Evolutionary conservation across 768 basidiomycete genomes (phyloP).

Genomic region (Russula emetica): DNA sequence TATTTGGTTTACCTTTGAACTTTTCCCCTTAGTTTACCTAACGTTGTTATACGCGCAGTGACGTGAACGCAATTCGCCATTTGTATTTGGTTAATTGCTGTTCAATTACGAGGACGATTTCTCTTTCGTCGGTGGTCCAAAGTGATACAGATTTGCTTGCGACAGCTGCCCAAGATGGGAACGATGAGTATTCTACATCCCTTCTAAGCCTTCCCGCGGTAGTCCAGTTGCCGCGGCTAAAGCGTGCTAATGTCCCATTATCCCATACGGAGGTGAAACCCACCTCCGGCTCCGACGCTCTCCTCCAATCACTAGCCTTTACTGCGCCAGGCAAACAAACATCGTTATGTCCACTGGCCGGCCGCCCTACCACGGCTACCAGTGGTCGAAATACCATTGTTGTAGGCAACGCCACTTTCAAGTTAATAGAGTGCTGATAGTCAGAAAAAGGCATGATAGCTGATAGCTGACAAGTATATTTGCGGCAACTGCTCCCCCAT

Average conservation of each 20-base stretch:
- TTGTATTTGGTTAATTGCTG: not conserved
- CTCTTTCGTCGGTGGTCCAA: not conserved
- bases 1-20: not conserved
- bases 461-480: no score
- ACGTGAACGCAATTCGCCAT: not conserved
- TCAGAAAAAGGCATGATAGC: no score
- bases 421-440: no score
- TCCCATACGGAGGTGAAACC: not conserved
- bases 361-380: no score
- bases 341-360: no score
- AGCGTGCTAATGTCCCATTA: no score
- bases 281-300: no score
- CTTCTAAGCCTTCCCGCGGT: not conserved
- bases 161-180: not conserved
- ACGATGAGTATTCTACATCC: not conserved
- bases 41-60: not conserved
- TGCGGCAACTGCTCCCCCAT: no score
- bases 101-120: slow-evolving; percentile 4
- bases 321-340: no score
- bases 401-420: no score
- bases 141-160: not conserved
- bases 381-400: no score
- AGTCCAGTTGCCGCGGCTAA: not conserved
- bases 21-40: not conserved
- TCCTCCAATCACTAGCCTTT: not conserved